Evolutionary conservation across 208 protist species (phyloP).

Genomic region (Leishmania guyanensis): DNA sequence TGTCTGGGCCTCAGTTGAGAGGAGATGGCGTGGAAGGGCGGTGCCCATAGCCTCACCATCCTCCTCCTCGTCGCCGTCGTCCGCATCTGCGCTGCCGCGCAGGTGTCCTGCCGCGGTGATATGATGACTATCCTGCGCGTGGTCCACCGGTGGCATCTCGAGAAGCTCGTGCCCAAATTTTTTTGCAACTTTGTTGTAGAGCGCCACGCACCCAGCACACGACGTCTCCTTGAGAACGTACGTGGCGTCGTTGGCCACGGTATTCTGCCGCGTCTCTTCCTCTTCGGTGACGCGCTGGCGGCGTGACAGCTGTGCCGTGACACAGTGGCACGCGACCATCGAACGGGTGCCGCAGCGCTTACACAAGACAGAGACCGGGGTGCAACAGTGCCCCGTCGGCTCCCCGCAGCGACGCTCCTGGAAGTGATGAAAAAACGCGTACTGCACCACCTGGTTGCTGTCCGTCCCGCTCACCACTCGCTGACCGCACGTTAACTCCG

Average conservation of each 20-base stretch:
- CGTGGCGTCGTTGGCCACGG: slow-evolving; percentile 15
- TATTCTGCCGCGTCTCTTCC: slow-evolving; percentile 14
- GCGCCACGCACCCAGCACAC: slow-evolving; percentile 71
- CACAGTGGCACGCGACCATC: slow-evolving; percentile 54
- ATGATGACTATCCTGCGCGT: not conserved
- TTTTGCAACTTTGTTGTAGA: slow-evolving; percentile 77
- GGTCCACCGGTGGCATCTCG: slow-evolving; percentile 21
- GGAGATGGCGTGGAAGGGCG: slow-evolving; percentile 43
- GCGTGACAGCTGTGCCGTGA: slow-evolving; percentile 37
- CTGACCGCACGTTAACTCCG: slow-evolving; percentile 81
- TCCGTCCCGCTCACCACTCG: slow-evolving; percentile 72
- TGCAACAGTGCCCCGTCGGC: slow-evolving; percentile 46
- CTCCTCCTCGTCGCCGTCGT: slow-evolving; percentile 31
- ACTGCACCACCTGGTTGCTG: slow-evolving; percentile 44
- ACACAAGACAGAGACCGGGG: slow-evolving; percentile 62
- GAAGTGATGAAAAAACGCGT: slow-evolving; percentile 75
- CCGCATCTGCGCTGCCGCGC: slow-evolving; percentile 9
- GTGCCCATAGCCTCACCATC: slow-evolving; percentile 20
- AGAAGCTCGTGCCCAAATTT: slow-evolving; percentile 58
- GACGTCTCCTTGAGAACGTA: slow-evolving; percentile 55
- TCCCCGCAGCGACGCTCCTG: slow-evolving; percentile 65
- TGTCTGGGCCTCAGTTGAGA: slow-evolving; percentile 55
- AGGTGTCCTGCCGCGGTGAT: too few relatives aligned
- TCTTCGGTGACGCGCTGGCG: slow-evolving; percentile 16
- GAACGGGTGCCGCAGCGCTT: slow-evolving; percentile 63